These are phyloP conservation scores for Lyophyllum atratum DNA, from an alignment of 768 basidiomycete genomes.

Conservation along the genomic window DNA sequence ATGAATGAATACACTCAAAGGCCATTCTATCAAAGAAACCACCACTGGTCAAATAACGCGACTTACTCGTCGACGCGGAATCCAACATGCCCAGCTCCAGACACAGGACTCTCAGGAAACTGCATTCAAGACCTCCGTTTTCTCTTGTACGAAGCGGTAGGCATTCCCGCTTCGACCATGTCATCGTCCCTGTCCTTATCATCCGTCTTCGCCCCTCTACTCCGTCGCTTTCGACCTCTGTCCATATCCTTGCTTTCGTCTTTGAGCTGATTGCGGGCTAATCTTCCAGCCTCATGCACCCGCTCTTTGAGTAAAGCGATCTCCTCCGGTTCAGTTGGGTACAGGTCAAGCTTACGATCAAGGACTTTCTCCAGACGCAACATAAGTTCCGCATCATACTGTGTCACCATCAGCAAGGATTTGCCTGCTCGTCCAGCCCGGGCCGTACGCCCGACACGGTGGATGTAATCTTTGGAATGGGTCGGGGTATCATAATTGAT, in stretches of 20 bases:
- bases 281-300: conserved; percentile 79
- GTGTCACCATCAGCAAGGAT: conserved; percentile 90
- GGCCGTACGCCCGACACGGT: conserved; percentile 94
- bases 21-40: too few relatives aligned
- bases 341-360: conserved; percentile 87
- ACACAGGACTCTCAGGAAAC: too few relatives aligned
- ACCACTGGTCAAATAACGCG: too few relatives aligned
- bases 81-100: too few relatives aligned
- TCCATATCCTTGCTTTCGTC: conserved; percentile 34
- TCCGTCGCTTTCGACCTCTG: conserved; percentile 37
- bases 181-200: conserved; percentile 91
- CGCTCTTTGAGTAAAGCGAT: conserved; percentile 85
- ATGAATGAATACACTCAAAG: too few relatives aligned
- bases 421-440: conserved; percentile 94
- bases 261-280: conserved; percentile 70
- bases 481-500: conserved; percentile 97
- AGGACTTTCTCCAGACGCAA: conserved; percentile 93
- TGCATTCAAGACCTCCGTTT: conserved; percentile 14
- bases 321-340: conserved; percentile 83
- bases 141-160: conserved; percentile 48
- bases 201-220: conserved; percentile 55
- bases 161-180: conserved; percentile 85
- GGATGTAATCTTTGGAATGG: too few relatives aligned
- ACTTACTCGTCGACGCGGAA: too few relatives aligned
- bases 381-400: conserved; percentile 94